These are phyloP conservation scores for Calonectria henricotiae DNA, from an alignment of 2,329 filamentous ascomycete species.

Conservation along the genomic window DNA sequence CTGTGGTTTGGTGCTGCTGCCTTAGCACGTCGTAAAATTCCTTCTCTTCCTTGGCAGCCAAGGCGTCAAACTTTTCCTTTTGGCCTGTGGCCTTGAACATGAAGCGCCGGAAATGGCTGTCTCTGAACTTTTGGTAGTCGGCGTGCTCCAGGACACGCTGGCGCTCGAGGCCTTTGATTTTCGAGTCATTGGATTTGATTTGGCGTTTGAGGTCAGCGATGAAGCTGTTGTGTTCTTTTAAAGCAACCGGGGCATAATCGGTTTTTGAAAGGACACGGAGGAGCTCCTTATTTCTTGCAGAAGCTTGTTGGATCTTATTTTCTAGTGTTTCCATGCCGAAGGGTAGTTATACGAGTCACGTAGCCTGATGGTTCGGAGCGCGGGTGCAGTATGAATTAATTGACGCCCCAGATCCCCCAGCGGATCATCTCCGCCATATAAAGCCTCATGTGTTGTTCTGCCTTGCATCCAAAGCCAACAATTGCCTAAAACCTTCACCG, in stretches of 20 bases:
- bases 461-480: too few relatives aligned
- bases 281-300: background rate
- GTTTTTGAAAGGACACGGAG: background rate
- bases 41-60: slow-evolving; percentile 1
- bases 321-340: background rate
- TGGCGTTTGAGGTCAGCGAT: background rate
- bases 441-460: too few relatives aligned
- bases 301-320: background rate
- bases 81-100: background rate
- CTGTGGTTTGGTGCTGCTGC: background rate
- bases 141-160: background rate
- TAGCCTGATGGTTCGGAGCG: too few relatives aligned
- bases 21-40: background rate
- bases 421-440: too few relatives aligned
- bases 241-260: background rate
- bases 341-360: too few relatives aligned
- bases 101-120: background rate
- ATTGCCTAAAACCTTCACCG: too few relatives aligned
- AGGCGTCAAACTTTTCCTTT: background rate
- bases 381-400: too few relatives aligned
- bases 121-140: background rate
- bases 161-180: background rate
- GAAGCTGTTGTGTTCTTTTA: background rate
- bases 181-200: background rate
- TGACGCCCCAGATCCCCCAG: too few relatives aligned